Conservation (phyloP, 345 rosid genomes). For the Iberis pinnata region DNA sequence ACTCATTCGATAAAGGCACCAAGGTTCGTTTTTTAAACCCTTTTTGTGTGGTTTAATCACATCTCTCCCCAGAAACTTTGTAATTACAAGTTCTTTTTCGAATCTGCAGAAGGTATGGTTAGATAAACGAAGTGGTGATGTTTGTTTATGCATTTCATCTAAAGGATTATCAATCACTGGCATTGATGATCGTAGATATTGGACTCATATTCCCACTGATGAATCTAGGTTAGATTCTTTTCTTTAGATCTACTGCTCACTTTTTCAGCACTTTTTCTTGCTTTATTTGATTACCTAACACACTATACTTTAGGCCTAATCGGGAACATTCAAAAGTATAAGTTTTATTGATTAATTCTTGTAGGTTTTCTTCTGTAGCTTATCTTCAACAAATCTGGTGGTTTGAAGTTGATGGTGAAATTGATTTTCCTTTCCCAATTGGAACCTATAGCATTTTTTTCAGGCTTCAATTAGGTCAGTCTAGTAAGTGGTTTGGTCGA, state of each 20-base stretch:
- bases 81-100: background rate
- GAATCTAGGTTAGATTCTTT: conserved; percentile 63
- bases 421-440: conserved; percentile 77
- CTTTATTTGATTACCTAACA: too few relatives aligned
- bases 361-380: conserved; percentile 70
- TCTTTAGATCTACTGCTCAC: background rate
- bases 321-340: too few relatives aligned
- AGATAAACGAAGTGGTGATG: conserved; percentile 59
- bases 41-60: too few relatives aligned
- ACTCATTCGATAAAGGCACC: conserved; percentile 55
- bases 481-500: conserved; percentile 58
- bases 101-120: conserved; percentile 71
- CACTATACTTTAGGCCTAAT: too few relatives aligned
- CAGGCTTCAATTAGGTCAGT: conserved; percentile 69
- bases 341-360: conserved; percentile 7
- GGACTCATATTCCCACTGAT: conserved; percentile 72
- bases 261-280: too few relatives aligned
- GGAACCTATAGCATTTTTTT: conserved; percentile 78
- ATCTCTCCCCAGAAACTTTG: background rate
- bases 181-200: conserved; percentile 86
- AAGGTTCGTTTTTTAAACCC: conserved; percentile 48
- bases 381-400: conserved; percentile 99
- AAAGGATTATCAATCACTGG: conserved; percentile 76
- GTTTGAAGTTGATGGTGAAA: conserved; percentile 86
- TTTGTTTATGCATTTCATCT: conserved; percentile 58